Base-by-base conservation (phyloP, 257 asterid species). In the Galeopsis tetrahit region DNA sequence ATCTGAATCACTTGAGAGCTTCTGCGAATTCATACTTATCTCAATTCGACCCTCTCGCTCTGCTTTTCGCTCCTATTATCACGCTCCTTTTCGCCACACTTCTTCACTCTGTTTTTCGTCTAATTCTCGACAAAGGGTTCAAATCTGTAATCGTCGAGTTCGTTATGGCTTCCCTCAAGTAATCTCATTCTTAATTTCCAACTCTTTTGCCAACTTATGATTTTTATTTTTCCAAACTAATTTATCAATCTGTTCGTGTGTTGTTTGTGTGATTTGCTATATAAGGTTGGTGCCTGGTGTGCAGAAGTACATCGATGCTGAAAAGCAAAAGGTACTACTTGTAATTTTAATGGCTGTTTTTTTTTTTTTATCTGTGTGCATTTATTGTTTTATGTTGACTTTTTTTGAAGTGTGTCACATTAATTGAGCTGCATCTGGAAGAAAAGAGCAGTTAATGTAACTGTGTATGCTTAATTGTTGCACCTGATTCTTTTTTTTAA, bases 261-360 rank as follows among this genome's bases (percentile, higher is more conserved):
- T 53, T 9, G 31, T 43, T 36, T 66, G 11, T 36, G 28, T 21
- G 28, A 21, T 14, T n/a, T 36, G 32, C 3, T 5, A 4, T 61
- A 2, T 69, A 6, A 94, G 99, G 90, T 70, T 87, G 86, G 85
- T 91, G 66, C 99, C 99, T 43, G 97, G 96, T 66, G 95, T 91
- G 59, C 74, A 82, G 62, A 85, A 73, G 67, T 90, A 89, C 71
- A 88, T 94, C 4, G 96, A 91, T 73, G 85, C 90, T 43, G 93
- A 94, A 79, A 94, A 91, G 70, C 95, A 87, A 60, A 91, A 91
- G 96, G 99, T 89, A 1, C n/a, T 75, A 35, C n/a, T 75, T 35
- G 56, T 62, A 10, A 6, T 21, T 49, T 31, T 36, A 36, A 4
- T 68, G 13, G 15, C n/a, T 21, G 28, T 21, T 21, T 21, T 21